Evolutionary conservation across 371 early-diverging fungal species (phyloP), one percentile per base, ranked within the genome.

Genomic region (Thermomucor indicae-seudaticae): DNA sequence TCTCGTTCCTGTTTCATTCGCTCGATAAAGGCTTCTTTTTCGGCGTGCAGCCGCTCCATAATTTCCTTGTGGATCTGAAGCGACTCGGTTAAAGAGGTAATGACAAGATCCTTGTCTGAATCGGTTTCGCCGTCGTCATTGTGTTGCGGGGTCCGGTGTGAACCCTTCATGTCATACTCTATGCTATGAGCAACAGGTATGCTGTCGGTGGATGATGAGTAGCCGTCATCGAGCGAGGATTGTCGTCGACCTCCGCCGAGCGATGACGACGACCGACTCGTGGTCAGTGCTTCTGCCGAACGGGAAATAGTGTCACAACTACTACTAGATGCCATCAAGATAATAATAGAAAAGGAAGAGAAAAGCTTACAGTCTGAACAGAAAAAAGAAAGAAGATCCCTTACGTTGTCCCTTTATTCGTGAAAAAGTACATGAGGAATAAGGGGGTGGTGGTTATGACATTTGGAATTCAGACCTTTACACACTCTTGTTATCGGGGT

Each of bases 61-160:
- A 73, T 60, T 24, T 69, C 64, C 34, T 73, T 73, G 48, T 73
- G 73, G 42, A 70, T 67, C 35, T 69, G 57, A 19, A 73, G 48
- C 1, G 70, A 69, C 30, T 73, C 70, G 11, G 66, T 39, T 17
- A 73, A 30, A 2, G 73, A 67, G 5, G 53, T 60, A 31, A 73
- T 73, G 10, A 64, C 49, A 1, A 73, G 51, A 38, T 73, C 73
- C 47, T 72, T 72, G 55, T 72, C 72, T 14, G 68, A 65, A 25
- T 58, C 53, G 6, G 58, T 48, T 24, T 58, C 58, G 32, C 51
- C 23, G 5, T 31, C 43, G n/a, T 20, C 24, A 22, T 19, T 30
- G 30, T 23, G 19, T 29, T 27, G 19, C 12, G 22, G 41, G 2
- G 41, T 17, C 39, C 30, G 41, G 7, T 30, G 19, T 12, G 40